Conservation (phyloP, 164 flowering plant species). For the Macadamia integrifolia region DNA sequence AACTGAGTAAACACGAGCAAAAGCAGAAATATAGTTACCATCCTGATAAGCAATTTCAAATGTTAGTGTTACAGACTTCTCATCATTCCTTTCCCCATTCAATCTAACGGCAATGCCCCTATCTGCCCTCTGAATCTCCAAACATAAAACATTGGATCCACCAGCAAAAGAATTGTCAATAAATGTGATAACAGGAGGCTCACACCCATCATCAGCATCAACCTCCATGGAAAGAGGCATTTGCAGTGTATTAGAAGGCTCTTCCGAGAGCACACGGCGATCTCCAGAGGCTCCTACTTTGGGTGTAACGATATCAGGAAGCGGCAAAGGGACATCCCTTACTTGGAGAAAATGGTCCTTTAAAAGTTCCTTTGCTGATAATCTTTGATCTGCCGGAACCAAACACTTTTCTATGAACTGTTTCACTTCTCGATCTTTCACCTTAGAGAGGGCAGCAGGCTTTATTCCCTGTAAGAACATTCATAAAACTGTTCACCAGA, state of each 20-base stretch:
- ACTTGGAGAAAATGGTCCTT: slow-evolving; percentile 55
- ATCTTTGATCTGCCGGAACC: slow-evolving; percentile 44
- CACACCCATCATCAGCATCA: slow-evolving; percentile 38
- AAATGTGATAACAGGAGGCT: slow-evolving; percentile 18
- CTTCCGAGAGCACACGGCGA: slow-evolving; percentile 43
- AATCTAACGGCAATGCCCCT: slow-evolving; percentile 53
- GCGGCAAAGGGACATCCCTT: slow-evolving; percentile 21
- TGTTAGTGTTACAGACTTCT: slow-evolving; percentile 53
- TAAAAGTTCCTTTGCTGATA: slow-evolving; percentile 55
- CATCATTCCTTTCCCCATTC: slow-evolving; percentile 54
- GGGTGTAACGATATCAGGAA: slow-evolving; percentile 41
- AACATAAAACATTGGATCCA: slow-evolving; percentile 9
- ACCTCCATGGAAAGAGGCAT: slow-evolving; percentile 57
- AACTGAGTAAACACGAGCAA: not conserved
- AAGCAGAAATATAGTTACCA: slow-evolving; percentile 32
- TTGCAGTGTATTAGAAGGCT: slow-evolving; percentile 16
- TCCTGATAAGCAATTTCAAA: slow-evolving; percentile 51
- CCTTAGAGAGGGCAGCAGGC: slow-evolving; percentile 55
- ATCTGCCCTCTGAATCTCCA: slow-evolving; percentile 49
- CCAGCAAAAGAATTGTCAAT: slow-evolving; percentile 11
- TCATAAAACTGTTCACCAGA: slow-evolving; percentile 2
- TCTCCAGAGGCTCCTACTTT: slow-evolving; percentile 36
- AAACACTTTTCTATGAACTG: slow-evolving; percentile 60
- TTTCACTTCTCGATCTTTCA: slow-evolving; percentile 39
- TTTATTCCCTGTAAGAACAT: slow-evolving; percentile 47